Base-by-base conservation (phyloP, 2,329 filamentous ascomycete genomes). In the Ilyonectria robusta region DNA sequence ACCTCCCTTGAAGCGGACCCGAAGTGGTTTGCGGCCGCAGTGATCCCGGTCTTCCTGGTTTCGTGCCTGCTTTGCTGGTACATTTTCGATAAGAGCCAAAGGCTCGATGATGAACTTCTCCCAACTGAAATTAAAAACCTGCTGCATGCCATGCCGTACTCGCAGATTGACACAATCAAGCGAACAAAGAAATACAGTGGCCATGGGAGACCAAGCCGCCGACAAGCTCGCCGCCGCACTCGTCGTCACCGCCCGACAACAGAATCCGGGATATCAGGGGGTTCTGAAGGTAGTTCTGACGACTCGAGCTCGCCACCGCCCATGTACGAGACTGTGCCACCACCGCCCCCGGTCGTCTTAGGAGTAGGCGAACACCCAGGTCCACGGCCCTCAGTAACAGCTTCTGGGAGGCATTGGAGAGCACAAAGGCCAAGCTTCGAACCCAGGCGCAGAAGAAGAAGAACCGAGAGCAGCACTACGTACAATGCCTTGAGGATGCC, bases 1-100 rank as follows among this genome's bases (percentile, higher is more conserved):
- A 66, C 59, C 13, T 53, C 58, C 35, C 17, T 58, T 13, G 63
- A 66, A 51, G 58, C 37, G 10, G 64, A 59, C 37, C 59, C 59
- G 6, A 62, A 47, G 31, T 59, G 35, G 54, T 62, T 62, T 37
- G 50, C 21, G 37, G 58, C 37, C 1, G 46, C 47, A 54, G 46
- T 37, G 26, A 46, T 42, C 19, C 58, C 63, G 1, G 58, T 58
- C 10, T 53, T 66, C 26, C 40, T 51, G 8, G 35, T 33, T 10
- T 66, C 63, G 7, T 29, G 31, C 19, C 15, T n/a, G 4, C 21
- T 61, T 17, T 62, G 57, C 37, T 48, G 42, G 35, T 53, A 46
- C 46, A 62, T 62, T 10, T 66, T 57, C n/a, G 57, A 35, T 44
- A 53, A 62, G 35, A 62, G 58, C 13, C 35, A 57, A 23, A 21